Conservation (phyloP, 208 protist genomes). For the Crithidia brevicula region DNA sequence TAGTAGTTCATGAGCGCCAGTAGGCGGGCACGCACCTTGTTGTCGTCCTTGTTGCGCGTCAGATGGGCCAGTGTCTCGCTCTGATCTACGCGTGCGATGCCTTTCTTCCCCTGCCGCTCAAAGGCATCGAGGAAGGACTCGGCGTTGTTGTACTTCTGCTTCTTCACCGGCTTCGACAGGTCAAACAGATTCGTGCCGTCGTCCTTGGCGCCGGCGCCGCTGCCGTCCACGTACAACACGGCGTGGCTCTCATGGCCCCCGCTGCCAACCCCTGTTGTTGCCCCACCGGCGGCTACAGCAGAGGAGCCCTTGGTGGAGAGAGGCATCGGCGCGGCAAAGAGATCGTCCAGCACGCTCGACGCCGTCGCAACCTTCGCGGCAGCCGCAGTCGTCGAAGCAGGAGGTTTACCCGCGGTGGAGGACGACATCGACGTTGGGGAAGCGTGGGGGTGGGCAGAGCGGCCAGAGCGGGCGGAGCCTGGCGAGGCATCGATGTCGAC, state of each 20-base stretch:
- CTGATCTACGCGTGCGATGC: constrained; percentile 5
- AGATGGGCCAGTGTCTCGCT: constrained; percentile 51
- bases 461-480: background rate
- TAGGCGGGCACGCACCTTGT: constrained; percentile 74
- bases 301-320: background rate
- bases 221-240: constrained; percentile 41
- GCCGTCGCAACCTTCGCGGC: constrained; percentile 5
- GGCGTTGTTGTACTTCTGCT: constrained; percentile 50
- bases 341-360: constrained; percentile 33
- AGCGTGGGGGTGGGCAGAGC: background rate
- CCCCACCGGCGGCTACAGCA: background rate
- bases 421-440: constrained; percentile 8
- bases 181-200: constrained; percentile 64
- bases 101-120: constrained; percentile 57
- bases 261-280: background rate
- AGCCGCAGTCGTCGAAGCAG: background rate
- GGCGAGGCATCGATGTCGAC: constrained; percentile 18
- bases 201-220: constrained; percentile 1
- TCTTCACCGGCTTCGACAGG: constrained; percentile 55
- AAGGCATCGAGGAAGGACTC: constrained; percentile 76
- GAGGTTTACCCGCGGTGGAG: background rate
- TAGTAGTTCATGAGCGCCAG: constrained; percentile 92
- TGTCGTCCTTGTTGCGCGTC: constrained; percentile 74
- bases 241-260: background rate
- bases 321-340: constrained; percentile 29